Conservation (phyloP, 2,329 filamentous ascomycete genomes). For the Beauveria australis region DNA sequence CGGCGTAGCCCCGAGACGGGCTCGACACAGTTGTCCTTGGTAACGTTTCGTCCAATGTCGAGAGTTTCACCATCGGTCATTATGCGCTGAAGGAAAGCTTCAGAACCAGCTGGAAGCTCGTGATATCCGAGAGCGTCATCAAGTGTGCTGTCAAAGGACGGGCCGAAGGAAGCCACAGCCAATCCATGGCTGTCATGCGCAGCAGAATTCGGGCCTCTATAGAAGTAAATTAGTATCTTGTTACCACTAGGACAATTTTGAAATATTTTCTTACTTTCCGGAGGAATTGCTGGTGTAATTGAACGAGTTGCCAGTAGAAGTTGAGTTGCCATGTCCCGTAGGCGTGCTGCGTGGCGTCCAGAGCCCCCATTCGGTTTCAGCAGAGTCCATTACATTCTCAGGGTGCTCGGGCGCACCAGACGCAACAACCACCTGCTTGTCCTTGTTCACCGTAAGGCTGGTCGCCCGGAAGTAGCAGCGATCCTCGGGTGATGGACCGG, state of each 20-base stretch:
- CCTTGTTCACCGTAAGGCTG: conserved; percentile 13
- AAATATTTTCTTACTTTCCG: background rate
- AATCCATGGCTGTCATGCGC: conserved; percentile 12
- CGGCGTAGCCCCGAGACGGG: background rate
- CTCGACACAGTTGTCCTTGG: background rate
- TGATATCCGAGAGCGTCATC: conserved; percentile 20
- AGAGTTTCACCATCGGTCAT: background rate
- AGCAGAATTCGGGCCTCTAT: background rate
- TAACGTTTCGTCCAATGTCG: background rate
- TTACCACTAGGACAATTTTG: no score
- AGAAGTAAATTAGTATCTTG: background rate
- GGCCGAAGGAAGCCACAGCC: conserved; percentile 19
- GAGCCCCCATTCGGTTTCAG: conserved; percentile 20
- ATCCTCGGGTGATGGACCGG: conserved; percentile 18
- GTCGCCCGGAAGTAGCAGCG: conserved; percentile 23
- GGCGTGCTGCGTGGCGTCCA: conserved; percentile 12
- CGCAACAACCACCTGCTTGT: conserved; percentile 14
- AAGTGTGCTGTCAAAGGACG: conserved; percentile 21
- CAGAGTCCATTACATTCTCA: conserved; percentile 16
- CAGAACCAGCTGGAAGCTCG: conserved; percentile 11
- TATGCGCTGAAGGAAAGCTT: conserved; percentile 13
- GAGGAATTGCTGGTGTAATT: conserved; percentile 12
- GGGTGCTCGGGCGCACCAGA: conserved; percentile 16
- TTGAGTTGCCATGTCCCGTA: background rate
- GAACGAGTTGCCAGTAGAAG: conserved; percentile 15